phyloP scores from a whole-genome alignment of 768 basidiomycete species.

The Dioszegia hungarica region DNA sequence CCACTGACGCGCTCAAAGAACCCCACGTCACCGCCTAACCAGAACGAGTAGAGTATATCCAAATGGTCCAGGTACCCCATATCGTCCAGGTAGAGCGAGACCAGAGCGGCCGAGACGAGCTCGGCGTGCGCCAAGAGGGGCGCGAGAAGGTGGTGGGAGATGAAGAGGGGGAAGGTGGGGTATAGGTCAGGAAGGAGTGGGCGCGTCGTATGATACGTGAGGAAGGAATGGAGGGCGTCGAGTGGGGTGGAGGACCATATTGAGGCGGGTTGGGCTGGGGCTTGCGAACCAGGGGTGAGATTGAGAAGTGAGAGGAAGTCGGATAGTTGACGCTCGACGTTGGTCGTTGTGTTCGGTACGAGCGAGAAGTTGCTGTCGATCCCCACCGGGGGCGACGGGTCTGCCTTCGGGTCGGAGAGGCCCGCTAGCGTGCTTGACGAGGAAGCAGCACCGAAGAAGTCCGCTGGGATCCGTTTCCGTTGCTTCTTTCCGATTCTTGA shows the following conservation, averaged over 20 bases:
- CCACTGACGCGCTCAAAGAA: slow-evolving; percentile 66
- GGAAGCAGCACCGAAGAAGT: slow-evolving; percentile 6
- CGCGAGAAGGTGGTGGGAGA: slow-evolving; percentile 64
- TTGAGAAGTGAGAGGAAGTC: slow-evolving; percentile 10
- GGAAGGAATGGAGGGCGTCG: slow-evolving; percentile 17
- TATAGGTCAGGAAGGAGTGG: slow-evolving; percentile 59
- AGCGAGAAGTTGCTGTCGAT: too few species aligned
- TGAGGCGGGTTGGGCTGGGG: background rate
- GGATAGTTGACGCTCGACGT: background rate
- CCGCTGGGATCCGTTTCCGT: slow-evolving; percentile 22
- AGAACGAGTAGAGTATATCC: slow-evolving; percentile 43
- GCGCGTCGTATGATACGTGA: slow-evolving; percentile 50
- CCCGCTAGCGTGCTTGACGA: background rate
- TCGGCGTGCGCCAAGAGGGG: slow-evolving; percentile 58
- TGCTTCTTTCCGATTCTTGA: slow-evolving; percentile 10
- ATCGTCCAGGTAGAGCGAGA: slow-evolving; percentile 69
- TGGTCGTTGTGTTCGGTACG: too few species aligned
- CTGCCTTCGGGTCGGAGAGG: background rate
- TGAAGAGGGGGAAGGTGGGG: slow-evolving; percentile 54
- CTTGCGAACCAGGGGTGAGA: slow-evolving; percentile 23
- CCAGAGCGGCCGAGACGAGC: slow-evolving; percentile 52
- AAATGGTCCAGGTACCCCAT: slow-evolving; percentile 66
- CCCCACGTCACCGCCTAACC: slow-evolving; percentile 40
- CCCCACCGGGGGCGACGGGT: too few species aligned
- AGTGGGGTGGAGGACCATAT: slow-evolving; percentile 28